Conservation (phyloP, 805 yeast genomes). For the Tetrapisispora pingtungensis region DNA sequence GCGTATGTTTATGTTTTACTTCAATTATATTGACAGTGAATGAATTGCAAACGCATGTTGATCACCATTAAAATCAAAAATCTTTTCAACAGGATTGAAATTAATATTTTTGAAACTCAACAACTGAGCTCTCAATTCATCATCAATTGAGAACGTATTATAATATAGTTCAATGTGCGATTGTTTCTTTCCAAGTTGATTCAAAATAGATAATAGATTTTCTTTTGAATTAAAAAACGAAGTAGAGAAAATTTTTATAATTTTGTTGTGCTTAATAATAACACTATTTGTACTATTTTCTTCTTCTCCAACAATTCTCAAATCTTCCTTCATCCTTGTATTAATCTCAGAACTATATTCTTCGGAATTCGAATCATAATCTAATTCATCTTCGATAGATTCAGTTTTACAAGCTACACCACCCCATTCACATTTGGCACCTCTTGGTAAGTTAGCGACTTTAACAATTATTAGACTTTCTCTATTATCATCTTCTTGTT, state of each 20-base stretch:
- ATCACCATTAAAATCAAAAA: conserved; percentile 19
- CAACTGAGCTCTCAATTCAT: neutral
- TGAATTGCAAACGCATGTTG: conserved; percentile 15
- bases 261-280: conserved; percentile 2
- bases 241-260: conserved; percentile 12
- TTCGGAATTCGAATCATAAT: neutral
- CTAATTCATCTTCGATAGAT: conserved; percentile 28
- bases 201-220: conserved; percentile 5
- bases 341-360: neutral
- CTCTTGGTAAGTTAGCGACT: conserved; percentile 50
- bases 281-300: neutral
- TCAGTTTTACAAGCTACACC: conserved; percentile 43
- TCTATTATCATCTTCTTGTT: conserved; percentile 17
- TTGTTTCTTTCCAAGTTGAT: neutral
- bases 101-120: conserved; percentile 10
- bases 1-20: no score
- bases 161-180: conserved; percentile 16
- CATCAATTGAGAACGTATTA: conserved; percentile 3
- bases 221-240: conserved; percentile 11
- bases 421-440: conserved; percentile 66
- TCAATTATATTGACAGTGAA: neutral
- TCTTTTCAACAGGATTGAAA: conserved; percentile 19
- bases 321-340: neutral
- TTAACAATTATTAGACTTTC: conserved; percentile 40
- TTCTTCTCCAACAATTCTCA: neutral